Base-by-base conservation (phyloP, 495 filamentous ascomycete species). In the Trypethelium eluteriae region DNA sequence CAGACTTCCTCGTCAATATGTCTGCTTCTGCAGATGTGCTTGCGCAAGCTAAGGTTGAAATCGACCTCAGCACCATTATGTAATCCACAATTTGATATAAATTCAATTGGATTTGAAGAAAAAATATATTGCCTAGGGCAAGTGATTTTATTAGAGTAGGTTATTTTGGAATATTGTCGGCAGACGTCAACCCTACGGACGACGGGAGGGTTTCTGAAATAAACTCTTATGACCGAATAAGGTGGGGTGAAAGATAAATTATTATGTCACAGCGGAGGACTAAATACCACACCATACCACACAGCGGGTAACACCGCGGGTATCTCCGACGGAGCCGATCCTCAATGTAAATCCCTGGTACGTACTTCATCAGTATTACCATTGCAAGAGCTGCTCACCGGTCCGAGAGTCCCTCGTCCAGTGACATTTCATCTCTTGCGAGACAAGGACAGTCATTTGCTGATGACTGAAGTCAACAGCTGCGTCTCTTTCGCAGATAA, bases 1-100 rank as follows among this genome's bases (percentile, higher is more conserved):
- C 79, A 97, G 94, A 98, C 81, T 98, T 99, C 87, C 84, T 99
- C 50, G 92, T 96, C 82, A 98, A 96, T 85, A 97, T 99, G 95
- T 92, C 95, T 77, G 95, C 95, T 68, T 99, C 95, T 65, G 95
- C 95, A 77, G 95, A 99, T 76, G 91, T 99, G 73, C 82, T 99
- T 77, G 95, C 95, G 75, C 92, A 97, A 86, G 95, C 95, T 75
- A 99, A 99, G 87, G 93, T 99, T 71, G 95, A 99, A 81, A 88
- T 99, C 71, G 90, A 96, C 76, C 88, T 99, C 68, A 80, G 82
- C 71, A 76, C 89, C 63, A 97, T 99, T 75, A 25, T 25, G 25
- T 25, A 25, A 25, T 25, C 1, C 25, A 25, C 25, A 25, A 25
- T 25, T 1, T 25, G 25, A 25, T 25, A 25, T 25, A 25, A 25